These are phyloP conservation scores for Stentor coeruleus DNA, from an alignment of 73 alveolate species.

Conservation along the genomic window DNA sequence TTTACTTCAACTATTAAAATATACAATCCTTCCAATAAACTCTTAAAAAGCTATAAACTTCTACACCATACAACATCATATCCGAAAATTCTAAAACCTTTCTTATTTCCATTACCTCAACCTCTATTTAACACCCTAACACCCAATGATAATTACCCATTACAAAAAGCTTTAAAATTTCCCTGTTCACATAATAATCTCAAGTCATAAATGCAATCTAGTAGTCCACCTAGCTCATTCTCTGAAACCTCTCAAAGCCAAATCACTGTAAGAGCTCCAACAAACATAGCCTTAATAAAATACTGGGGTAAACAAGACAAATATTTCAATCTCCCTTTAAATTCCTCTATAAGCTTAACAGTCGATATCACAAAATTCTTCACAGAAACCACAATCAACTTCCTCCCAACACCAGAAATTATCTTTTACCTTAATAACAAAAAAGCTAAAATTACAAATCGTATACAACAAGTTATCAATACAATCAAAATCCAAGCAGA, in stretches of 20 bases:
- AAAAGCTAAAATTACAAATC: slow-evolving; percentile 44
- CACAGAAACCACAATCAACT: slow-evolving; percentile 59
- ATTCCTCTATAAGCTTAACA: slow-evolving; percentile 75
- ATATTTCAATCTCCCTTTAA: slow-evolving; percentile 72
- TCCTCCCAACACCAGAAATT: slow-evolving; percentile 15
- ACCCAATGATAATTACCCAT: too few relatives aligned
- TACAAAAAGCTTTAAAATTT: too few relatives aligned
- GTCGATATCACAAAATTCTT: slow-evolving; percentile 64
- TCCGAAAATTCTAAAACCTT: too few relatives aligned
- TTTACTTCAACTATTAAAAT: too few relatives aligned
- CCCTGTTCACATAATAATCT: too few relatives aligned
- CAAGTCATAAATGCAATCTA: too few relatives aligned
- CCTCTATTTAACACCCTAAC: too few relatives aligned
- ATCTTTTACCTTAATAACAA: slow-evolving; percentile 44
- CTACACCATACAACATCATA: too few relatives aligned
- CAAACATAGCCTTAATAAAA: slow-evolving; percentile 85
- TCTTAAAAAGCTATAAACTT: too few relatives aligned
- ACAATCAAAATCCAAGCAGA: slow-evolving; percentile 33
- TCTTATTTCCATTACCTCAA: too few relatives aligned
- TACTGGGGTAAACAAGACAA: slow-evolving; percentile 91
- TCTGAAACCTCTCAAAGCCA: too few relatives aligned
- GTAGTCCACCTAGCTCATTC: not conserved
- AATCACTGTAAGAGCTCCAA: slow-evolving; percentile 73
- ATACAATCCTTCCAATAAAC: too few relatives aligned
- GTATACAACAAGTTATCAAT: slow-evolving; percentile 47